Conservation (phyloP, 1,139 yeast genomes). For the Saccharomyces hybrid region DNA sequence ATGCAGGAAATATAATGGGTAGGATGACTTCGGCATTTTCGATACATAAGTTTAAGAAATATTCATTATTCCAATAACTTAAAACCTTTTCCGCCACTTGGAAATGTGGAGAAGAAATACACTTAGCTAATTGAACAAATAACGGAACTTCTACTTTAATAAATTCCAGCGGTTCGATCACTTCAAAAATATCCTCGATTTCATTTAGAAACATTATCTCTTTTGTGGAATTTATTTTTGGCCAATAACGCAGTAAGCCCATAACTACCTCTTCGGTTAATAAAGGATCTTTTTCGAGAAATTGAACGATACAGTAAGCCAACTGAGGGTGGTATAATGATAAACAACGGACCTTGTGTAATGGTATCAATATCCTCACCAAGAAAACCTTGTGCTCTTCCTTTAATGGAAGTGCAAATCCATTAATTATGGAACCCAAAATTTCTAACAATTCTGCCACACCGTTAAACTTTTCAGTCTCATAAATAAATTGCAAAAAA, state of each 20-base stretch:
- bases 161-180: constrained; percentile 89
- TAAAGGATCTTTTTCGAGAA: constrained; percentile 84
- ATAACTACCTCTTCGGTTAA: constrained; percentile 91
- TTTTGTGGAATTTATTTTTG: constrained; percentile 88
- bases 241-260: constrained; percentile 94
- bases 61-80: constrained; percentile 92
- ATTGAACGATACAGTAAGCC: constrained; percentile 95
- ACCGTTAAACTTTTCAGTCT: constrained; percentile 93
- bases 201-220: constrained; percentile 95
- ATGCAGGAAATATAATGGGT: constrained; percentile 85
- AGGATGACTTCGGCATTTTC: constrained; percentile 87
- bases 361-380: constrained; percentile 80
- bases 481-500: constrained; percentile 86
- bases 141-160: constrained; percentile 87
- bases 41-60: constrained; percentile 79
- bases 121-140: constrained; percentile 87
- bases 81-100: constrained; percentile 95
- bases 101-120: constrained; percentile 92
- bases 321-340: constrained; percentile 92
- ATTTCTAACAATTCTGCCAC: constrained; percentile 91
- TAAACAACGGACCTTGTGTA: constrained; percentile 84
- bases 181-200: constrained; percentile 93
- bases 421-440: constrained; percentile 91
- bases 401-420: constrained; percentile 93
- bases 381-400: constrained; percentile 93